These are phyloP conservation scores for Coprinopsis marcescibilis DNA, from an alignment of 768 basidiomycete genomes.

Conservation along the genomic window DNA sequence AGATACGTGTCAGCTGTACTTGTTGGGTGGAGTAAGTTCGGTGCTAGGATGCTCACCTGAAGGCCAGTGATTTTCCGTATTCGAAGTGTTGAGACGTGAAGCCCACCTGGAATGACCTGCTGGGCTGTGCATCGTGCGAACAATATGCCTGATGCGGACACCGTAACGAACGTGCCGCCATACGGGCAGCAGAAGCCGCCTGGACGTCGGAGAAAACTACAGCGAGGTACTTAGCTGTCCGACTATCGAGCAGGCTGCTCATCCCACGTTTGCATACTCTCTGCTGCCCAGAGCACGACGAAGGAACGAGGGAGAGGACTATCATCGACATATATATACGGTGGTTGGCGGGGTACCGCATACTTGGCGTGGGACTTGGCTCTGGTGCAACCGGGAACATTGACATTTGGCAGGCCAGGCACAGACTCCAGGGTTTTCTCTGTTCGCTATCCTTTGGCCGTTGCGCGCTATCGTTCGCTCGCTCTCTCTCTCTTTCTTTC, in stretches of 20 bases:
- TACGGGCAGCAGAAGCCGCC: too few species aligned
- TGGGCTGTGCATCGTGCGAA: conserved; percentile 1
- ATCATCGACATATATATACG: too few species aligned
- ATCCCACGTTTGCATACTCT: too few species aligned
- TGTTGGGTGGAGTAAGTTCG: not conserved
- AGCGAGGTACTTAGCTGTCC: too few species aligned
- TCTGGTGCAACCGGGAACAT: not conserved
- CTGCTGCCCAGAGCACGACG: too few species aligned
- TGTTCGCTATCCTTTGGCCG: conserved; percentile 11
- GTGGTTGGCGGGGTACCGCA: not conserved
- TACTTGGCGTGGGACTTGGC: not conserved
- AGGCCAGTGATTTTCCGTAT: not conserved
- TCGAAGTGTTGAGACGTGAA: not conserved
- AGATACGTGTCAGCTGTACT: not conserved
- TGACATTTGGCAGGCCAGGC: conserved; percentile 9
- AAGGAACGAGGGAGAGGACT: too few species aligned
- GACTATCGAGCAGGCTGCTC: too few species aligned
- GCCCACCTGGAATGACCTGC: not conserved
- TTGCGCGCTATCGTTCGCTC: conserved; percentile 4
- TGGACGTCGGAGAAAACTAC: too few species aligned
- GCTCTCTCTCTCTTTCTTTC: conserved; percentile 13
- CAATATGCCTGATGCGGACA: too few species aligned
- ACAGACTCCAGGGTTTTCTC: conserved; percentile 8
- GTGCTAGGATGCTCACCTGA: not conserved
- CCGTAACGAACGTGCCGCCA: too few species aligned